phyloP scores from a whole-genome alignment of 2,329 filamentous ascomycete genomes.

The Pseudovirgaria hyperparasitica region DNA sequence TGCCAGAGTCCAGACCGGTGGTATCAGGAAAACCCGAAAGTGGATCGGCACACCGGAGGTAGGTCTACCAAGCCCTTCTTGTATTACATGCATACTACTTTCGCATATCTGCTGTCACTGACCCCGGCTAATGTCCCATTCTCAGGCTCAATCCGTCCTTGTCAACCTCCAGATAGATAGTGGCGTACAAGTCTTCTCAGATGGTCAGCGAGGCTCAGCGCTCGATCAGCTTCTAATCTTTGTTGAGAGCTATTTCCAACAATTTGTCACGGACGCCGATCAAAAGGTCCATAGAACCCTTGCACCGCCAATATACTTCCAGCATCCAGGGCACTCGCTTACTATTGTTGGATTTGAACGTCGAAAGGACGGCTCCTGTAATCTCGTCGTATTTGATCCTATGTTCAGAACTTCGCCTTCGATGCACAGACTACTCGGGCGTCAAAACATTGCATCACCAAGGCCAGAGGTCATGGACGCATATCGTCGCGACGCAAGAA shows the following conservation, averaged over 20 bases:
- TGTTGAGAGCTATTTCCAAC: slow-evolving; percentile 63
- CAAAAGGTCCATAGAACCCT: slow-evolving; percentile 56
- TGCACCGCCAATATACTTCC: slow-evolving; percentile 78
- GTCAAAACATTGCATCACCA: slow-evolving; percentile 30
- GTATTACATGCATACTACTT: slow-evolving; percentile 6
- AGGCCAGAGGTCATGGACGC: slow-evolving; percentile 44
- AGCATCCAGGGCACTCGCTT: slow-evolving; percentile 82
- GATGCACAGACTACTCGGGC: slow-evolving; percentile 46
- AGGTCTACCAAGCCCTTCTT: slow-evolving; percentile 9
- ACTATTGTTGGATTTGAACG: slow-evolving; percentile 79
- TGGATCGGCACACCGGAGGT: slow-evolving; percentile 92
- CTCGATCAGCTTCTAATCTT: slow-evolving; percentile 47
- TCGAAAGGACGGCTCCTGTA: slow-evolving; percentile 47
- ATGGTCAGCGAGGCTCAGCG: slow-evolving; percentile 33
- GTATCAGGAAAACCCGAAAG: slow-evolving; percentile 77
- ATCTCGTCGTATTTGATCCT: slow-evolving; percentile 80
- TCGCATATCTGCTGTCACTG: not conserved
- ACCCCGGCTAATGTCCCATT: slow-evolving; percentile 6
- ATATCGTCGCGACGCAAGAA: slow-evolving; percentile 58
- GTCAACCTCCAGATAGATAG: slow-evolving; percentile 49
- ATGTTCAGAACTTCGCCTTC: slow-evolving; percentile 58
- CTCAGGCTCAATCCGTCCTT: slow-evolving; percentile 67
- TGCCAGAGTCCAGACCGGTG: slow-evolving; percentile 70
- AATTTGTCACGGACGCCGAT: slow-evolving; percentile 32
- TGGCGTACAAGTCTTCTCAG: slow-evolving; percentile 39